Percentiles rank a stretch among this genome's conserved stretches.
Evolutionary conservation across 768 basidiomycete species (phyloP).

Genomic region (Phylloporus sp.): DNA sequence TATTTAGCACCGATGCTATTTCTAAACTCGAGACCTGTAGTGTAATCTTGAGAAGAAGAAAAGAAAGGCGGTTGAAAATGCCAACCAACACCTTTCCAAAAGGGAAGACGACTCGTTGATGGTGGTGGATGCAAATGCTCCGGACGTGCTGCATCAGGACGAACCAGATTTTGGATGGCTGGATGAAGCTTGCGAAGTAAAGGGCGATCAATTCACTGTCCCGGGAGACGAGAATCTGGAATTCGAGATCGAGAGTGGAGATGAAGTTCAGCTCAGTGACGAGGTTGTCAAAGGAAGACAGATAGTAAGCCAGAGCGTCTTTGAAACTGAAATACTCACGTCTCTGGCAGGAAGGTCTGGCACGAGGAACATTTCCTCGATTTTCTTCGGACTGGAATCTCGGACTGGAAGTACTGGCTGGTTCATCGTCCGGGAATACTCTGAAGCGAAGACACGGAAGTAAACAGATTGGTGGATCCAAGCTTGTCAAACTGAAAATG

Average conservation of each 20-base stretch:
- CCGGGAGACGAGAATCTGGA: conserved; percentile 12
- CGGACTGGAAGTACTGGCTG: conserved; percentile 5
- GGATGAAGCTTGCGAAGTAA: conserved; percentile 26
- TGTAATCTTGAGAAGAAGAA: conserved; percentile 24
- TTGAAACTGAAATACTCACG: conserved; percentile 5
- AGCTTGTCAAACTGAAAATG: conserved; percentile 24
- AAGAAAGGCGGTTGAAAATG: conserved; percentile 20
- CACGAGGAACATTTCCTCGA: not conserved
- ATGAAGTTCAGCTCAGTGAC: conserved; percentile 10
- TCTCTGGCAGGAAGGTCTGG: conserved; percentile 3
- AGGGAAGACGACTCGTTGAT: conserved; percentile 28
- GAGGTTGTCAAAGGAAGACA: conserved; percentile 1
- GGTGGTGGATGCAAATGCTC: conserved; percentile 26
- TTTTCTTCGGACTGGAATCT: conserved; percentile 25
- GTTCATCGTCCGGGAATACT: conserved; percentile 2
- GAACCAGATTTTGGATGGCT: conserved; percentile 21
- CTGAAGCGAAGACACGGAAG: conserved; percentile 11
- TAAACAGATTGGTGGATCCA: conserved; percentile 14
- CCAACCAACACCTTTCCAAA: conserved; percentile 1
- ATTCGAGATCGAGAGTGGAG: conserved; percentile 15
- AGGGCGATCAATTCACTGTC: conserved; percentile 21
- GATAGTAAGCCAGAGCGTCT: conserved; percentile 2
- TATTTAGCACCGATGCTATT: not conserved
- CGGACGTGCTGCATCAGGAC: conserved; percentile 17
- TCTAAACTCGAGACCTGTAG: conserved; percentile 10